phyloP scores from a whole-genome alignment of 202 grass and related monocot genomes.

The Carex sylvatica region DNA sequence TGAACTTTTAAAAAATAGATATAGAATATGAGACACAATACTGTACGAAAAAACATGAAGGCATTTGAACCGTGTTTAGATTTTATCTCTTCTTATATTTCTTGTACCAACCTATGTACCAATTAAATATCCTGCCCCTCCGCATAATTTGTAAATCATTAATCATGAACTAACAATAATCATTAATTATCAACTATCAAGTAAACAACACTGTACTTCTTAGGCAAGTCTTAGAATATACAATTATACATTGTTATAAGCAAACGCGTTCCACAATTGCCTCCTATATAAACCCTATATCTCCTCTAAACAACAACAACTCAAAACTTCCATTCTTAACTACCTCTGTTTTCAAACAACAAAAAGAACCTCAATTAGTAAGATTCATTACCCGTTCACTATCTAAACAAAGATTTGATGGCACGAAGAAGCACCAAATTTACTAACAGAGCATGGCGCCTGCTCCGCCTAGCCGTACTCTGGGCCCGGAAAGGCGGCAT shows the following conservation, averaged over 20 bases:
- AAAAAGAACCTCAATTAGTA: not conserved
- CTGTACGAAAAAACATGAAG: no score
- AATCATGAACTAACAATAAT: not conserved
- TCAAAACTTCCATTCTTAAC: not conserved
- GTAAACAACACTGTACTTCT: not conserved
- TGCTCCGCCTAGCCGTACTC: conserved; percentile 54
- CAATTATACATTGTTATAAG: not conserved
- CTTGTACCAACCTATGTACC: not conserved
- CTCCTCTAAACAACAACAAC: not conserved
- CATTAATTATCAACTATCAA: not conserved
- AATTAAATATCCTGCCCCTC: not conserved
- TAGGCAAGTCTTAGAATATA: not conserved
- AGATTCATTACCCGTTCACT: not conserved
- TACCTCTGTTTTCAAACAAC: not conserved
- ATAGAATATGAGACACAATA: no score
- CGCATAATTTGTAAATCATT: not conserved
- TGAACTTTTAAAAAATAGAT: no score
- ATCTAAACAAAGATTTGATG: conserved; percentile 24
- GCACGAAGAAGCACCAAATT: conserved; percentile 17
- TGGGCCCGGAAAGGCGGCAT: conserved; percentile 53
- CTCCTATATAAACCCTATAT: conserved; percentile 12
- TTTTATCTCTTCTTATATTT: not conserved
- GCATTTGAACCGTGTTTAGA: no score
- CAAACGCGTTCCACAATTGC: not conserved
- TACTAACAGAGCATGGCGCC: conserved; percentile 48